These are phyloP conservation scores for Plasmopara viticola DNA, from an alignment of 352 stramenopile genomes.

Conservation along the genomic window DNA sequence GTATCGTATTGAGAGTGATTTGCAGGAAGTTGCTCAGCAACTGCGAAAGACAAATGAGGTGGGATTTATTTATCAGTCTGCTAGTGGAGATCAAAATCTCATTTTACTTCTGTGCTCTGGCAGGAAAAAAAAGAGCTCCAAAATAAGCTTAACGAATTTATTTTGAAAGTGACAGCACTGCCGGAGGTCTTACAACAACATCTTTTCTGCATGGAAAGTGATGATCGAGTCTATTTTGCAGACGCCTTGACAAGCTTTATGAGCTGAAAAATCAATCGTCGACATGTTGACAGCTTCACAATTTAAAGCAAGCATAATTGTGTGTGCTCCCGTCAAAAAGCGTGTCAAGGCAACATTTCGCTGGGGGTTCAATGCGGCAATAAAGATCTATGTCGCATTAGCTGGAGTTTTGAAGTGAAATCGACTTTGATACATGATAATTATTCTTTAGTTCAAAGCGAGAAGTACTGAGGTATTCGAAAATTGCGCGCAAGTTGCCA, in stretches of 20 bases:
- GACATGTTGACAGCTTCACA: background rate
- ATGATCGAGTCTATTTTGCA: constrained; percentile 52
- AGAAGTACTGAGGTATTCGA: no score
- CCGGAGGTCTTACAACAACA: constrained; percentile 66
- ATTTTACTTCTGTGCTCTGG: background rate
- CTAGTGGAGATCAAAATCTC: background rate
- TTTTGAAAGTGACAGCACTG: constrained; percentile 64
- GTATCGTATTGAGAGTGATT: constrained; percentile 51
- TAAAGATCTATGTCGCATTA: background rate
- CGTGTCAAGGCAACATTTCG: background rate
- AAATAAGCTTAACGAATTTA: constrained; percentile 73
- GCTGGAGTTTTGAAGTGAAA: background rate
- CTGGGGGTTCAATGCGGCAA: background rate
- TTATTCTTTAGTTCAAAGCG: background rate
- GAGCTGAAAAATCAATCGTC: constrained; percentile 31
- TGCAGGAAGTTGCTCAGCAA: constrained; percentile 45
- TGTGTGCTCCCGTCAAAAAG: background rate
- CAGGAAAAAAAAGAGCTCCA: constrained; percentile 79
- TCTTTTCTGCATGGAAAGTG: constrained; percentile 44
- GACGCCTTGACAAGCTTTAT: constrained; percentile 73
- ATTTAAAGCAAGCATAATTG: background rate
- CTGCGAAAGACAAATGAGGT: constrained; percentile 68
- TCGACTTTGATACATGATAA: background rate
- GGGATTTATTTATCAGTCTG: background rate
- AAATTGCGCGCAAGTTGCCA: no score